A percentile compares a stretch with the other conserved stretches of the same genome.
Evolutionary conservation across 2,329 filamentous ascomycete species (phyloP).

Genomic region (Penicillium capsulatum): DNA sequence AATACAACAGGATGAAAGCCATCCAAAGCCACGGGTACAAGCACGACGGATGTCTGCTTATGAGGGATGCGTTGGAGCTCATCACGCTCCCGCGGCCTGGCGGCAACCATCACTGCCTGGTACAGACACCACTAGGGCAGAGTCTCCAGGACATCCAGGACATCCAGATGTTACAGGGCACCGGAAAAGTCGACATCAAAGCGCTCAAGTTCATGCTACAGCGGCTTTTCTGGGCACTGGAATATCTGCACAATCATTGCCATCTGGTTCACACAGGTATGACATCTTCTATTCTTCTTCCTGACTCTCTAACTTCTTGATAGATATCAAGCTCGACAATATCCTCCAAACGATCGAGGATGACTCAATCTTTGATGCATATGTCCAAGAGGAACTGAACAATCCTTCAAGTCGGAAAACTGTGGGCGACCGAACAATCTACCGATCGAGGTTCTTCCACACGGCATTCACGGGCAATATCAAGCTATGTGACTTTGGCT

Average conservation of each 20-base stretch:
- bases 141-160: slow-evolving; percentile 2
- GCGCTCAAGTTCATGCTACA: background rate
- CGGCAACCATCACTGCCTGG: slow-evolving; percentile 30
- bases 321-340: slow-evolving; percentile 45
- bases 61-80: slow-evolving; percentile 4
- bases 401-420: slow-evolving; percentile 32
- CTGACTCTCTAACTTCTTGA: background rate
- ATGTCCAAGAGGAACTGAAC: slow-evolving; percentile 33
- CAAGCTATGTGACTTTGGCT: slow-evolving; percentile 37
- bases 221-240: slow-evolving; percentile 4
- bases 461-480: slow-evolving; percentile 12
- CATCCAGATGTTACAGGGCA: background rate
- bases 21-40: background rate
- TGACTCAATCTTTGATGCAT: slow-evolving; percentile 31
- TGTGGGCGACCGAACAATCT: background rate
- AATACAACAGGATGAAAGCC: background rate
- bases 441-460: background rate
- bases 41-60: background rate
- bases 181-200: too few relatives aligned
- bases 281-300: too few relatives aligned
- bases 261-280: slow-evolving; percentile 46
- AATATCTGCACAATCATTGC: slow-evolving; percentile 14
- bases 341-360: slow-evolving; percentile 38
- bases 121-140: slow-evolving; percentile 38
- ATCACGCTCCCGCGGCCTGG: slow-evolving; percentile 28